These are phyloP conservation scores for Alternaria consortialis DNA, from an alignment of 2,329 filamentous ascomycete species.

Conservation along the genomic window DNA sequence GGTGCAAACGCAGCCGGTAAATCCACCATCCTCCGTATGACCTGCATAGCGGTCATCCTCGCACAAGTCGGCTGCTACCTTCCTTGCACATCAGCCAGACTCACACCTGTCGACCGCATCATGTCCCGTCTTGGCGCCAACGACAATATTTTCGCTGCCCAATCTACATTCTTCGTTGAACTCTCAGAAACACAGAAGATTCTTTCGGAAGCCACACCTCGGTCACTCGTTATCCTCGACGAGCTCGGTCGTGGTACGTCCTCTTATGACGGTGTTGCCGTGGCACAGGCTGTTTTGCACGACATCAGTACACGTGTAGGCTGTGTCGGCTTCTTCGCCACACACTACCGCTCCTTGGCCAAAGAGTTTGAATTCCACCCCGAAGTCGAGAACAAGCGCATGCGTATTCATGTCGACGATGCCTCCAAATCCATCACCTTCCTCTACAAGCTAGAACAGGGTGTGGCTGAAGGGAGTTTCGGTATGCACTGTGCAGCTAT, in stretches of 20 bases:
- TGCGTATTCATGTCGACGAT: slow-evolving; percentile 95
- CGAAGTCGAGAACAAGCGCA: slow-evolving; percentile 84
- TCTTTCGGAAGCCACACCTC: slow-evolving; percentile 88
- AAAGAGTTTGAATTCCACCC: slow-evolving; percentile 90
- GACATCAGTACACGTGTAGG: slow-evolving; percentile 93
- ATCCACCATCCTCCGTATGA: slow-evolving; percentile 95
- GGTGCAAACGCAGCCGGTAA: slow-evolving; percentile 98
- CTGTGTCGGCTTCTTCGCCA: slow-evolving; percentile 95
- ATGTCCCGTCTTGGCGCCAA: slow-evolving; percentile 98
- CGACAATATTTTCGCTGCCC: slow-evolving; percentile 98
- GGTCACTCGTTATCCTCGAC: slow-evolving; percentile 94
- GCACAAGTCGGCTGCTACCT: slow-evolving; percentile 95
- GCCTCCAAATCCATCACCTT: slow-evolving; percentile 89
- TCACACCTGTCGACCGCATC: slow-evolving; percentile 95
- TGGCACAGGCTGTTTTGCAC: slow-evolving; percentile 96
- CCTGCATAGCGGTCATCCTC: slow-evolving; percentile 95
- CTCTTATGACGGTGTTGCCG: slow-evolving; percentile 95
- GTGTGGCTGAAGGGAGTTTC: slow-evolving; percentile 94
- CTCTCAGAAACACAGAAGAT: slow-evolving; percentile 98
- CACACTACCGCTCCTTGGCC: slow-evolving; percentile 94
- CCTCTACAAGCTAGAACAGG: slow-evolving; percentile 90
- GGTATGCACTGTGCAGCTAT: slow-evolving; percentile 99
- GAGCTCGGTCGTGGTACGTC: slow-evolving; percentile 94
- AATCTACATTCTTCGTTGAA: slow-evolving; percentile 98
- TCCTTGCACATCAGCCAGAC: slow-evolving; percentile 79